A percentile compares a stretch with the other conserved stretches of the same genome.
phyloP scores from a whole-genome alignment of 116 monocot genomes.

The Dioscorea cayenensis region DNA sequence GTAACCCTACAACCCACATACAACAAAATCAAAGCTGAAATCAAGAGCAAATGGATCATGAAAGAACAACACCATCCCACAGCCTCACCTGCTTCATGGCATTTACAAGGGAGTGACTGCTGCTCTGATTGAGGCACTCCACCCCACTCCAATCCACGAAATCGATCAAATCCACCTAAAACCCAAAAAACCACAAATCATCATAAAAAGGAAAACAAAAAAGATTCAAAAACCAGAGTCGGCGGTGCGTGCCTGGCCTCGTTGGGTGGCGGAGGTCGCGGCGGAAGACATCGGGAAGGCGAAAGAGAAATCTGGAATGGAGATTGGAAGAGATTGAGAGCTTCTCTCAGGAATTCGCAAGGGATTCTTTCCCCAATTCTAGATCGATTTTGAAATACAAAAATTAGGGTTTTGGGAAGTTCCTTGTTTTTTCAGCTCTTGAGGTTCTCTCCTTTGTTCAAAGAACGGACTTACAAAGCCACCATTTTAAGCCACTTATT shows the following conservation, averaged over 20 bases:
- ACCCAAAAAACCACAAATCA: neutral
- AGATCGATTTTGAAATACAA: neutral
- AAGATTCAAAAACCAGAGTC: conserved; percentile 3
- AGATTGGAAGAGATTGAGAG: neutral
- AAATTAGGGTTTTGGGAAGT: neutral
- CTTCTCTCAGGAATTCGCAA: neutral
- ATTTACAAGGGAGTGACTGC: conserved; percentile 57
- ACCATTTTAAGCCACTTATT: too few relatives aligned
- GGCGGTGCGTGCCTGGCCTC: conserved; percentile 23
- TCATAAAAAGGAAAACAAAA: too few relatives aligned
- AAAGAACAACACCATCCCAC: neutral
- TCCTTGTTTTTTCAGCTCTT: neutral
- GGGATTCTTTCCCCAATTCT: neutral
- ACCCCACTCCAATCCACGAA: conserved; percentile 70
- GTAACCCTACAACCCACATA: conserved; percentile 53
- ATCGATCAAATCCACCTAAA: conserved; percentile 72
- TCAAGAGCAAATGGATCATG: neutral
- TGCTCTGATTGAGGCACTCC: conserved; percentile 78
- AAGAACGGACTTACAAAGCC: neutral
- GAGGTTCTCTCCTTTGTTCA: neutral
- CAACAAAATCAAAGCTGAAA: neutral
- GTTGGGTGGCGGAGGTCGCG: conserved; percentile 22
- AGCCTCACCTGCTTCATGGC: conserved; percentile 79
- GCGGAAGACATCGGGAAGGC: conserved; percentile 14
- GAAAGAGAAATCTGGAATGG: neutral